A percentile compares a stretch with the other conserved stretches of the same genome.
These are phyloP conservation scores for Populus ilicifolia DNA, from an alignment of 345 rosid genomes.

Conservation along the genomic window DNA sequence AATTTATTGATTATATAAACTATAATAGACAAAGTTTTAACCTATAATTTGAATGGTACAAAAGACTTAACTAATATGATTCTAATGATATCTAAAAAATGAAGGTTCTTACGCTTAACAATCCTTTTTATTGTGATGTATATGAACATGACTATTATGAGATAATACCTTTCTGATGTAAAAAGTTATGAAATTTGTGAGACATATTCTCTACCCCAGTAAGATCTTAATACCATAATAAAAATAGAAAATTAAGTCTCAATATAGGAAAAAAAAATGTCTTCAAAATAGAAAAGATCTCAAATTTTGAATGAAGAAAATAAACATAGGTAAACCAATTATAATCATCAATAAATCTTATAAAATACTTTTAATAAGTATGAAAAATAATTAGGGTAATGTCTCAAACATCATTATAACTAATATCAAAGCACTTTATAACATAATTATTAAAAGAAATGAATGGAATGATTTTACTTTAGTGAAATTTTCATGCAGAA, in stretches of 20 bases:
- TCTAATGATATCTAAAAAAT: not conserved
- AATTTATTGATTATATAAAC: not conserved
- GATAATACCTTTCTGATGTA: not conserved
- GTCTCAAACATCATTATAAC: not conserved
- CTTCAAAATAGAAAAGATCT: not conserved
- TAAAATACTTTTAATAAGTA: not conserved
- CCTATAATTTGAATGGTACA: no score
- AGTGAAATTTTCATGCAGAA: not conserved
- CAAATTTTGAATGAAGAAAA: not conserved
- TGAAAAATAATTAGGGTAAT: not conserved
- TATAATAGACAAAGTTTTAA: not conserved
- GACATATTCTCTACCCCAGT: not conserved
- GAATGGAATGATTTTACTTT: no score
- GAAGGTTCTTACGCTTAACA: not conserved
- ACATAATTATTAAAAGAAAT: not conserved
- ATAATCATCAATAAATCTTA: not conserved
- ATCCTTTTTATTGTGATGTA: not conserved
- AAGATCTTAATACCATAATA: not conserved
- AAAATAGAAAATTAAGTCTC: no score
- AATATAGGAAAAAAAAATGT: not conserved
- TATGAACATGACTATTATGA: not conserved
- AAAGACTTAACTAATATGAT: not conserved
- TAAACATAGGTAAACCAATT: not conserved
- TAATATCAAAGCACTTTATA: not conserved
- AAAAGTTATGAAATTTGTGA: not conserved